These are phyloP conservation scores for Lanzia echinophila DNA, from an alignment of 2,329 filamentous ascomycete species.

Conservation along the genomic window DNA sequence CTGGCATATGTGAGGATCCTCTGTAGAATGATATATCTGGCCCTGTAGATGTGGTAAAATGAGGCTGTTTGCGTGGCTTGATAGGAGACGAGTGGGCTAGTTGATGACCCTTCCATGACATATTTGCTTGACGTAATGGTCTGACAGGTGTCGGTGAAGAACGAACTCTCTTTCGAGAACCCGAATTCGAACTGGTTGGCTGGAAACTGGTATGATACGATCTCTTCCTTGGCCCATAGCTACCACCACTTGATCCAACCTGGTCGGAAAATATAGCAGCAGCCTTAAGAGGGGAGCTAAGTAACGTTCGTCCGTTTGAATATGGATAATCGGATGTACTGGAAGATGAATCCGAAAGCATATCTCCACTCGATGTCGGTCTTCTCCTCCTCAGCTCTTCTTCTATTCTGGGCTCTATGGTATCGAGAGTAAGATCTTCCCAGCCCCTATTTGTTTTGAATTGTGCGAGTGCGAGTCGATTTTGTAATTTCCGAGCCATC, in stretches of 20 bases:
- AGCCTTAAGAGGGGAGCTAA: constrained; percentile 82
- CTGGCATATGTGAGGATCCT: constrained; percentile 51
- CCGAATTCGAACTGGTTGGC: constrained; percentile 42
- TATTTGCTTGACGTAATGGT: constrained; percentile 45
- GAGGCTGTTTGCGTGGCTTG: constrained; percentile 66
- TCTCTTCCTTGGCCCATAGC: constrained; percentile 58
- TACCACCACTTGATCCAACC: constrained; percentile 62
- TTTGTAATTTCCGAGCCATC: constrained; percentile 91
- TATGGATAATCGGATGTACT: constrained; percentile 69
- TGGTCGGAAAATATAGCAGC: constrained; percentile 75
- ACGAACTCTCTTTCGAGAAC: constrained; percentile 61
- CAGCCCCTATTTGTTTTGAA: constrained; percentile 96
- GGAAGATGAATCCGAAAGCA: constrained; percentile 80
- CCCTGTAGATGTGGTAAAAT: constrained; percentile 65
- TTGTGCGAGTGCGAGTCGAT: constrained; percentile 88
- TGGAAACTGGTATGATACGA: constrained; percentile 54
- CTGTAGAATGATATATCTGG: constrained; percentile 73
- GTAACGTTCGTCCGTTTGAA: constrained; percentile 45
- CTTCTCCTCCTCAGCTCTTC: constrained; percentile 65
- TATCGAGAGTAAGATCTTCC: constrained; percentile 81
- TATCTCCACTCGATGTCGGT: constrained; percentile 58
- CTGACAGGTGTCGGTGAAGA: constrained; percentile 55
- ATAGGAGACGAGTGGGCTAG: constrained; percentile 82
- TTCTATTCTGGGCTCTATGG: constrained; percentile 77
- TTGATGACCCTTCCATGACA: constrained; percentile 72